Percentiles rank a stretch among this genome's conserved stretches.
Evolutionary conservation across 768 basidiomycete genomes (phyloP).

Genomic region (Panellus pusillus): DNA sequence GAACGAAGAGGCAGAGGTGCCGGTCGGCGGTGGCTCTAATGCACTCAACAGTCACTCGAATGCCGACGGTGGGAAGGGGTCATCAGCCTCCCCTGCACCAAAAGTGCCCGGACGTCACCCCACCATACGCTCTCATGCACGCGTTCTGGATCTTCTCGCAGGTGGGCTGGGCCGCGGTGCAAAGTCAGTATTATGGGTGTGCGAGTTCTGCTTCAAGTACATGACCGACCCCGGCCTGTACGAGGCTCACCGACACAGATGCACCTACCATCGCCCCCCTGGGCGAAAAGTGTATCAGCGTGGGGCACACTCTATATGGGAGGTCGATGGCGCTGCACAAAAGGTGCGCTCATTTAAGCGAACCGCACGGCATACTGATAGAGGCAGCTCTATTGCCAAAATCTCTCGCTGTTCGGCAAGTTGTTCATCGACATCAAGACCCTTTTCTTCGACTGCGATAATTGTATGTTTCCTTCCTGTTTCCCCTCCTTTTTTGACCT

Average conservation of each 20-base stretch:
- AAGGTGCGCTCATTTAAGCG: constrained; percentile 54
- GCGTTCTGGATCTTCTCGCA: constrained; percentile 72
- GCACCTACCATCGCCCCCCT: constrained; percentile 72
- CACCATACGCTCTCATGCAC: constrained; percentile 60
- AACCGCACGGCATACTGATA: not conserved
- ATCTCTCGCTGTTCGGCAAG: constrained; percentile 93
- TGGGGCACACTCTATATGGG: constrained; percentile 90
- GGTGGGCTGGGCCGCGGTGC: constrained; percentile 60
- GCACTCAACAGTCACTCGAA: constrained; percentile 22
- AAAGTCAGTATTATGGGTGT: constrained; percentile 71
- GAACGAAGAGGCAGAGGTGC: constrained; percentile 55
- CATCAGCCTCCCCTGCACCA: constrained; percentile 25
- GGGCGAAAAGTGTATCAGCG: constrained; percentile 89
- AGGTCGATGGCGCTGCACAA: constrained; percentile 85
- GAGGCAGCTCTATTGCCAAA: constrained; percentile 90
- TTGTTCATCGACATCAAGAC: constrained; percentile 99
- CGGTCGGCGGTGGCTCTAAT: constrained; percentile 23
- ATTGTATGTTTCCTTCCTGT: constrained; percentile 52
- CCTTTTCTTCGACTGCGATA: constrained; percentile 86
- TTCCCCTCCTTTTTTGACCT: not conserved
- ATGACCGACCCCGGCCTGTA: constrained; percentile 74
- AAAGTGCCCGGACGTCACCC: constrained; percentile 52
- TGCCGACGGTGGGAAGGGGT: constrained; percentile 16
- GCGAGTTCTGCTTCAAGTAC: constrained; percentile 96
- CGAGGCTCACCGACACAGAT: constrained; percentile 70